Conservation (phyloP, 345 rosid genomes). For the Xanthoceras sorbifolium region DNA sequence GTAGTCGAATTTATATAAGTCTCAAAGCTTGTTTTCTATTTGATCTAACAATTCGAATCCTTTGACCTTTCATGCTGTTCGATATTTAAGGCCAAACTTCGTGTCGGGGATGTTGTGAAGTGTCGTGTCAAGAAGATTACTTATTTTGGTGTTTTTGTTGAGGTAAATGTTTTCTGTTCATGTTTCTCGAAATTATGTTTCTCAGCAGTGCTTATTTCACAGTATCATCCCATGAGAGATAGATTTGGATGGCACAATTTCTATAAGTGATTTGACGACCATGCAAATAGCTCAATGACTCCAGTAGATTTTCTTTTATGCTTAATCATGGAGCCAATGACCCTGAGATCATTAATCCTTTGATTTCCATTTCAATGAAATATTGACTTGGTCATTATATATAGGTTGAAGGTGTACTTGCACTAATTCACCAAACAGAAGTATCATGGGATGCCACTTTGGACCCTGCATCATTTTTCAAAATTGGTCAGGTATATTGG, state of each 20-base stretch:
- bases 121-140: conserved; percentile 87
- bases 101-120: conserved; percentile 86
- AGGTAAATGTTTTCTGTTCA: conserved; percentile 45
- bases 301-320: conserved; percentile 6
- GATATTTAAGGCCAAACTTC: conserved; percentile 73
- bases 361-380: neutral
- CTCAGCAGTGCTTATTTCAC: neutral
- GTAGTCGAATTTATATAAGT: conserved; percentile 2
- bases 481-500: conserved; percentile 79
- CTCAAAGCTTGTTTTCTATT: conserved; percentile 5
- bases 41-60: conserved; percentile 9
- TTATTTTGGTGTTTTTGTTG: conserved; percentile 90
- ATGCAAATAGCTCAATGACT: neutral
- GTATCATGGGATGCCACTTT: conserved; percentile 97
- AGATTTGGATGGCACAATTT: neutral
- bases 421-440: conserved; percentile 88
- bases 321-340: conserved; percentile 7
- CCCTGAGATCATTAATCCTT: neutral
- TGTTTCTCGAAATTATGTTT: conserved; percentile 4
- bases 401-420: conserved; percentile 88
- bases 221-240: neutral
- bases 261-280: neutral
- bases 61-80: conserved; percentile 16
- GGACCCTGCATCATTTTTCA: conserved; percentile 78
- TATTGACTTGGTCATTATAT: conserved; percentile 22